These are phyloP conservation scores for Tulasnella sp. DNA, from an alignment of 768 basidiomycete species.

Conservation along the genomic window DNA sequence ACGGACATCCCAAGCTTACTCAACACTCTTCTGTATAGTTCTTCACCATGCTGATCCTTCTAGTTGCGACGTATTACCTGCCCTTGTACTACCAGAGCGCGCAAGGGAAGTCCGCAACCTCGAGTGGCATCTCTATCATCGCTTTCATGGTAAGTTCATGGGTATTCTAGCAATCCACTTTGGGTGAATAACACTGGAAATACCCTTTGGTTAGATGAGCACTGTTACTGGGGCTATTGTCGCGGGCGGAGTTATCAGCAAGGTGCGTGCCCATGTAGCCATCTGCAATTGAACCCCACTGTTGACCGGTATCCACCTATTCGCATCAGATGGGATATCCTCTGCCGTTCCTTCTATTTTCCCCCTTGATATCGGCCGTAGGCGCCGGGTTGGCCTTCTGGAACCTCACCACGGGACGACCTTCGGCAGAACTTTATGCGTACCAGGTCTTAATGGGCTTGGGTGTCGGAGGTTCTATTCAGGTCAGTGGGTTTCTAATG, in stretches of 20 bases:
- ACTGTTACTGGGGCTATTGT: constrained; percentile 26
- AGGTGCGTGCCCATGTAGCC: neutral
- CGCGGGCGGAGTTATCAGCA: constrained; percentile 25
- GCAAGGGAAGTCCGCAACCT: constrained; percentile 24
- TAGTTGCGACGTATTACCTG: constrained; percentile 16
- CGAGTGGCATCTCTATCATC: constrained; percentile 30
- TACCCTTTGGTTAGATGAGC: constrained; percentile 26
- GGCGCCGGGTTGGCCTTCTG: constrained; percentile 28
- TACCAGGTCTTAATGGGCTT: constrained; percentile 32
- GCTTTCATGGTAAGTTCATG: constrained; percentile 24
- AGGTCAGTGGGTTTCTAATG: constrained; percentile 3
- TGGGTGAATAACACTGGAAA: no score
- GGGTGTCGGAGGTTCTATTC: constrained; percentile 29
- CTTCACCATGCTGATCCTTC: constrained; percentile 1
- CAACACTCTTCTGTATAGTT: neutral
- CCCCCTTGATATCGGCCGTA: constrained; percentile 25
- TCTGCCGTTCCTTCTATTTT: constrained; percentile 23
- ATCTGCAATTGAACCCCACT: no score
- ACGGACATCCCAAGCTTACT: no score
- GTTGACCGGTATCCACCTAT: no score
- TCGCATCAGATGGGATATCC: constrained; percentile 28
- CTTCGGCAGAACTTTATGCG: constrained; percentile 22
- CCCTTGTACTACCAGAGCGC: constrained; percentile 19
- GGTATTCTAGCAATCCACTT: no score
- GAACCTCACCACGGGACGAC: neutral